These are phyloP conservation scores for Aspergillus sp. DNA, from an alignment of 2,329 filamentous ascomycete species.

Conservation along the genomic window DNA sequence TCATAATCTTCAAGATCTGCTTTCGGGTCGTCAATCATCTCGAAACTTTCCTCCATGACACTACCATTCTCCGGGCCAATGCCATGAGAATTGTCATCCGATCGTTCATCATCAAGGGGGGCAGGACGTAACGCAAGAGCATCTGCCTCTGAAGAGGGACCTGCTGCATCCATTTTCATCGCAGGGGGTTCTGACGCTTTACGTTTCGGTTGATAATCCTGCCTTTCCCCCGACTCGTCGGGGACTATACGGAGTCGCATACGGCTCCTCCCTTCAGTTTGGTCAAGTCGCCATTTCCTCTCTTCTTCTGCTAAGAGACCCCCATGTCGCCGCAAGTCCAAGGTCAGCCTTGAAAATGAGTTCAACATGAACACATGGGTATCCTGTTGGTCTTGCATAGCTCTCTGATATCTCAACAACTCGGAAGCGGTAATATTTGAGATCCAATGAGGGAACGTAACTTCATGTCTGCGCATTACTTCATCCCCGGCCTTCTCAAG, in stretches of 20 bases:
- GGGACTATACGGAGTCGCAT: constrained; percentile 88
- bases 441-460: constrained; percentile 86
- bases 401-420: constrained; percentile 84
- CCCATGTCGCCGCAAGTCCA: constrained; percentile 74
- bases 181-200: constrained; percentile 58
- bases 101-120: constrained; percentile 30
- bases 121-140: constrained; percentile 39
- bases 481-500: constrained; percentile 70
- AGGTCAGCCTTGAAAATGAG: constrained; percentile 74
- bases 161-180: constrained; percentile 49
- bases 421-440: constrained; percentile 94
- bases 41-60: constrained; percentile 82
- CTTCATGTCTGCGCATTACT: constrained; percentile 76
- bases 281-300: constrained; percentile 86
- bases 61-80: constrained; percentile 38
- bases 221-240: constrained; percentile 66
- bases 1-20: constrained; percentile 84
- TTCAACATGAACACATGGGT: constrained; percentile 75
- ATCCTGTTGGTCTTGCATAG: constrained; percentile 90
- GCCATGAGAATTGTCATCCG: constrained; percentile 30
- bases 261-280: constrained; percentile 91
- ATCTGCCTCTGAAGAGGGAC: constrained; percentile 42
- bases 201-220: constrained; percentile 82
- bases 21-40: constrained; percentile 91
- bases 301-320: constrained; percentile 71